Evolutionary conservation across 139 green algal genomes (phyloP).

Genomic region (Trebouxia sp.): DNA sequence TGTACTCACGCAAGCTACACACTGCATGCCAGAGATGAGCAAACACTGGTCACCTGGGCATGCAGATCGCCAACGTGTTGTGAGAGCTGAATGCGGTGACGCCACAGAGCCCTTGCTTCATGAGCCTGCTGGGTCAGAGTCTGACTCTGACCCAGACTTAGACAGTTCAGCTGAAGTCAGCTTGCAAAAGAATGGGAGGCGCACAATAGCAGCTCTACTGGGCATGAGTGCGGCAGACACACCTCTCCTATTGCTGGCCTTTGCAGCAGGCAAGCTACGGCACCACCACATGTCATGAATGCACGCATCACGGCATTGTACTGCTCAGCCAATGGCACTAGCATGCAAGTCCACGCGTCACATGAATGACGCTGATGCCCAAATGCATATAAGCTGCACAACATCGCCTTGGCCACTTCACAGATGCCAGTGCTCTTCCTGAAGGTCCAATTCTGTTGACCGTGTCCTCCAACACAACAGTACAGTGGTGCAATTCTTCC

Average conservation of each 20-base stretch:
- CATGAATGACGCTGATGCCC: too few relatives aligned
- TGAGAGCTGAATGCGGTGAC: neutral
- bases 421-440: too few relatives aligned
- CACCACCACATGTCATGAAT: neutral
- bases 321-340: too few relatives aligned
- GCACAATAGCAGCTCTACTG: conserved; percentile 51
- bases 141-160: neutral
- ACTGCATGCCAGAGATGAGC: too few relatives aligned
- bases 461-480: too few relatives aligned
- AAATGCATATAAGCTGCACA: too few relatives aligned
- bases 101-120: conserved; percentile 38
- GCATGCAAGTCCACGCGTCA: too few relatives aligned
- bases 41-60: neutral
- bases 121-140: neutral
- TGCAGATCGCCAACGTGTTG: conserved; percentile 4
- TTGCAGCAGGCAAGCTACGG: conserved; percentile 24
- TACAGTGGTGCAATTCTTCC: too few relatives aligned
- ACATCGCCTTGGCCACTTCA: too few relatives aligned
- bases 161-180: neutral
- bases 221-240: conserved; percentile 52
- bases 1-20: too few relatives aligned
- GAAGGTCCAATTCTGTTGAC: too few relatives aligned
- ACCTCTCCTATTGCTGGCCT: conserved; percentile 31
- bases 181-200: neutral
- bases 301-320: too few relatives aligned